Base-by-base conservation (phyloP, 345 rosid species). In the Pistacia integerrima region DNA sequence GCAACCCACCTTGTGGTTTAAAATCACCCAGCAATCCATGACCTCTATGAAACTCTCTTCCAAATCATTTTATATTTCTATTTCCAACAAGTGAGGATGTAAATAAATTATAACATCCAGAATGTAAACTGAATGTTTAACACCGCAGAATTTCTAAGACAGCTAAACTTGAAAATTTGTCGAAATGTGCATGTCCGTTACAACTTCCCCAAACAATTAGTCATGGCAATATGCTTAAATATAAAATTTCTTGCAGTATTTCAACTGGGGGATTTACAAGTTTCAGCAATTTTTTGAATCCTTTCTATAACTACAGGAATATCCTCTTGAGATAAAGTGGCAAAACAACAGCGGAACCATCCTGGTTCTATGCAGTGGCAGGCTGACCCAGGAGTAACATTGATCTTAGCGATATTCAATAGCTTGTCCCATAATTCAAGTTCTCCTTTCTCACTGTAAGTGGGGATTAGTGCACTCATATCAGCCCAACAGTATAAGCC, bases 301-400 rank as follows among this genome's bases (percentile, higher is more conserved):
- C 97, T 79, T 38, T 84, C 92, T 54, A 93, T 74, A 14, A 91
- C 88, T 54, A 85, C 36, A 69, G 90, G 90, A 83, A 93, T 79
- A 80, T 93, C 93, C 76, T 88, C 92, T 78, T 75, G 76, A 13
- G 86, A 79, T 77, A 93, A 81, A 63, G 90, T 77, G 2, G 98
- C 82, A 82, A 92, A 95, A 87, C 97, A 90, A 76, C 96, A 95
- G 35, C 98, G 81, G 74, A 96, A 96, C 98, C 99, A 96, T 73
- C 99, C 99, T 0, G 93, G 94, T 81, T 96, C 94, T 76, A 90
- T 92, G 85, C 97, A 91, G 81, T 92, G 97, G 80, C 99, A 93
- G 6, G 97, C 94, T 44, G 93, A 87, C 8, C 98, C 97, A 13
- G 99, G 97, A 78, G 98, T 96, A 63, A 83, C 86, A 66, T 92